Evolutionary conservation across 768 basidiomycete species (phyloP).

Genomic region (Leccinum uliginosum): DNA sequence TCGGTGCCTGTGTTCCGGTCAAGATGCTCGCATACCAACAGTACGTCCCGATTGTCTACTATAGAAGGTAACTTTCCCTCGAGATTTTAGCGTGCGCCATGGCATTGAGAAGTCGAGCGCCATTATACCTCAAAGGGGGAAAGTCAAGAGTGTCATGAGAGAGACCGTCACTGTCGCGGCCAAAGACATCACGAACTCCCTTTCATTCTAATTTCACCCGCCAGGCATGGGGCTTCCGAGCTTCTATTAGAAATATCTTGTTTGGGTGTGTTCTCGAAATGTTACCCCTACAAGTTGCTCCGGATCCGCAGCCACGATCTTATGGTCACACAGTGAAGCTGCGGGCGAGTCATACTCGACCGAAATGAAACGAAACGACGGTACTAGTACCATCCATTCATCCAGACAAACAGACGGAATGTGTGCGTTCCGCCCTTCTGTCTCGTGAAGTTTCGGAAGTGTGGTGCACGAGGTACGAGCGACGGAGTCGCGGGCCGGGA

Average conservation of each 20-base stretch:
- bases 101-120: not conserved
- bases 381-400: not conserved
- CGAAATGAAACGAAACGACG: not conserved
- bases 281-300: not conserved
- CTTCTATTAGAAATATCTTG: not conserved
- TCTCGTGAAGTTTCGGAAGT: not conserved
- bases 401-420: not conserved
- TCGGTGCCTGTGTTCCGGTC: not conserved
- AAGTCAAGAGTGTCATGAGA: not conserved
- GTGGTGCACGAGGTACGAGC: too few relatives aligned
- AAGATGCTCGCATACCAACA: not conserved
- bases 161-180: not conserved
- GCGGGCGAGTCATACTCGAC: not conserved
- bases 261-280: not conserved
- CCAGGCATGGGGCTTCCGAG: not conserved
- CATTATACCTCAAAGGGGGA: not conserved
- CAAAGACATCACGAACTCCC: not conserved
- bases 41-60: not conserved
- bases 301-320: too few relatives aligned
- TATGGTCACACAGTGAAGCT: not conserved
- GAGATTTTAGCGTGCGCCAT: not conserved
- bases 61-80: not conserved
- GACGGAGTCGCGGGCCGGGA: too few relatives aligned
- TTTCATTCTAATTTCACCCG: not conserved
- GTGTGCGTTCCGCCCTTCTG: not conserved